phyloP scores from a whole-genome alignment of 176 grass and related monocot genomes.

The Rhynchospora pubera region DNA sequence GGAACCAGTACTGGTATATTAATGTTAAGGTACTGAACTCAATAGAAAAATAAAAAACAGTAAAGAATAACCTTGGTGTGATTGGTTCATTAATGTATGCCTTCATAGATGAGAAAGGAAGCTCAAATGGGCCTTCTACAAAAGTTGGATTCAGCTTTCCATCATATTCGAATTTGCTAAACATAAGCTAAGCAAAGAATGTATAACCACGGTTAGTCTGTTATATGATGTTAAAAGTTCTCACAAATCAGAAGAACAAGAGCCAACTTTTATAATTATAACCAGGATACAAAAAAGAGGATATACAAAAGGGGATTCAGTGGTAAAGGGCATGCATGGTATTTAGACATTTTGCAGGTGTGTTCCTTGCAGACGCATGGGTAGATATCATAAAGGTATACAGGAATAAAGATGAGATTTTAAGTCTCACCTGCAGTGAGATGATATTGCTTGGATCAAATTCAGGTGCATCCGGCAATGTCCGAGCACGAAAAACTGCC shows the following conservation, averaged over 20 bases:
- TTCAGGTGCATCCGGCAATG: slow-evolving; percentile 60
- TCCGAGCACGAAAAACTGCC: slow-evolving; percentile 80
- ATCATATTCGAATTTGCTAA: slow-evolving; percentile 98
- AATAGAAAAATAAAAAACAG: background rate
- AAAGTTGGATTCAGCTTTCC: slow-evolving; percentile 93
- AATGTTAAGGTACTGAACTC: background rate
- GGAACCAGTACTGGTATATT: background rate
- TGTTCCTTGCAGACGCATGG: background rate
- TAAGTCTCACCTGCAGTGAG: slow-evolving; percentile 55
- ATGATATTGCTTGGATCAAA: slow-evolving; percentile 81
- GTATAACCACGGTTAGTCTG: background rate
- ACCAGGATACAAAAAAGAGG: background rate
- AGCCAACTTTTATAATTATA: background rate
- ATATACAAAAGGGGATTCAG: background rate
- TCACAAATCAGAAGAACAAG: background rate
- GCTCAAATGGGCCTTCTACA: slow-evolving; percentile 84
- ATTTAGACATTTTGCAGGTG: background rate
- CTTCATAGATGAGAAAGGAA: slow-evolving; percentile 83
- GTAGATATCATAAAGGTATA: background rate
- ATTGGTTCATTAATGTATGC: slow-evolving; percentile 74
- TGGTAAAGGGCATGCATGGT: background rate
- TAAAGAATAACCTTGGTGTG: slow-evolving; percentile 63
- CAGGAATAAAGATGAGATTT: background rate
- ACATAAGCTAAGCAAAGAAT: slow-evolving; percentile 78
- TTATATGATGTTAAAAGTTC: background rate